Percentiles rank a stretch among this genome's conserved stretches.
phyloP scores from a whole-genome alignment of 1,284 basidiomycete species.

The Cutaneotrichosporon daszewskae region DNA sequence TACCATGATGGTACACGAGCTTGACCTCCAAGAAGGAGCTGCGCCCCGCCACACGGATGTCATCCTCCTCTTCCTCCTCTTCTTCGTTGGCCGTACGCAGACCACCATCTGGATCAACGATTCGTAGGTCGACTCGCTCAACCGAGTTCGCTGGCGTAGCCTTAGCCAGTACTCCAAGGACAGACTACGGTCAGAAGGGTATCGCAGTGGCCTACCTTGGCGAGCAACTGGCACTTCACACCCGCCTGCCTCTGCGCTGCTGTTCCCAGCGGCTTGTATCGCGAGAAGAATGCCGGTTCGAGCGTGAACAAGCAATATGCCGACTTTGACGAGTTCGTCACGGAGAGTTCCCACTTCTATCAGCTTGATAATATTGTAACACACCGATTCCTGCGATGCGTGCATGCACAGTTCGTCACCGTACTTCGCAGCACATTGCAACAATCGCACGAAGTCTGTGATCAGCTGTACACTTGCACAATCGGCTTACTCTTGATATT shows the following conservation, averaged over 20 bases:
- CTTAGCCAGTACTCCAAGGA: conserved; percentile 41
- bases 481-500: conserved; percentile 27
- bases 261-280: conserved; percentile 27
- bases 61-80: conserved; percentile 11
- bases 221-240: conserved; percentile 41
- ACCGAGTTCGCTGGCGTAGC: conserved; percentile 33
- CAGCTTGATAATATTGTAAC: background rate
- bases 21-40: conserved; percentile 25
- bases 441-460: conserved; percentile 40
- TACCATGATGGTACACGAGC: conserved; percentile 45
- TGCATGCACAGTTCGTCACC: conserved; percentile 46
- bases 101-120: conserved; percentile 33
- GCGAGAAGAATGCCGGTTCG: conserved; percentile 34
- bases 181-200: conserved; percentile 28
- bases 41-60: conserved; percentile 6
- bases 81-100: conserved; percentile 15
- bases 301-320: conserved; percentile 45
- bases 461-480: conserved; percentile 51
- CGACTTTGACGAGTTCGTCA: conserved; percentile 42
- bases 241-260: conserved; percentile 25
- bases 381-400: conserved; percentile 32
- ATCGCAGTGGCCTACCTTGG: conserved; percentile 34
- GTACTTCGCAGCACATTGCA: conserved; percentile 44
- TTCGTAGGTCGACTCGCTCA: conserved; percentile 38
- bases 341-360: conserved; percentile 40